Percentiles rank a stretch among this genome's conserved stretches.
phyloP scores from a whole-genome alignment of 495 filamentous ascomycete species.

The Annulohypoxylon moriforme region DNA sequence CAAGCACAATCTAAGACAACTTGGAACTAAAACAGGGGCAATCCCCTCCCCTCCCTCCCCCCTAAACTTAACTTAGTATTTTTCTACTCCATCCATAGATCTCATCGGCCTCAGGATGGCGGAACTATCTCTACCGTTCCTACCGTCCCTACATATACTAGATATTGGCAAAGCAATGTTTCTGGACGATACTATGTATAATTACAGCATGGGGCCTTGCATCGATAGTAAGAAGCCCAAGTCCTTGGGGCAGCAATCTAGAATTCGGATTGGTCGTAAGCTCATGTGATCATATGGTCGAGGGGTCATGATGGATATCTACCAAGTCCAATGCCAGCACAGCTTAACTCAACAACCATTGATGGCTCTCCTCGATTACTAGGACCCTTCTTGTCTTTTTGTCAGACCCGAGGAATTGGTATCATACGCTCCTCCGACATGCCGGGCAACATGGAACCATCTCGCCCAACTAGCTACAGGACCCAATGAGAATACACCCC shows the following conservation, averaged over 20 bases:
- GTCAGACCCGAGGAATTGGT: background rate
- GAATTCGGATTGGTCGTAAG: background rate
- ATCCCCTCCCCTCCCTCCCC: too few species aligned
- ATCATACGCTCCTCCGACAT: conserved; percentile 1
- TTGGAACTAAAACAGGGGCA: background rate
- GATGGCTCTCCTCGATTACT: background rate
- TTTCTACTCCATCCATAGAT: background rate
- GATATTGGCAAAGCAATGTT: too few species aligned
- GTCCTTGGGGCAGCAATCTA: background rate
- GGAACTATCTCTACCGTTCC: background rate
- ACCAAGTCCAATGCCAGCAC: background rate
- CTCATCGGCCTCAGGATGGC: background rate
- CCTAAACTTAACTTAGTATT: background rate
- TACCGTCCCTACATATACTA: too few species aligned
- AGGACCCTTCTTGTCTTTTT: background rate
- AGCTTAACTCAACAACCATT: background rate
- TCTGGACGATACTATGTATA: too few species aligned
- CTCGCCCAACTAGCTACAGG: background rate
- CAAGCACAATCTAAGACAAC: background rate
- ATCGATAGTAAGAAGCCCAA: background rate
- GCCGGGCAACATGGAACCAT: conserved; percentile 27
- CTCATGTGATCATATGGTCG: too few species aligned
- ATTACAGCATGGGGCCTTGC: background rate
- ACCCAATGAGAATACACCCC: conserved; percentile 19
- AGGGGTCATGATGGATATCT: background rate